These are phyloP conservation scores for Lentinula aciculospora DNA, from an alignment of 768 basidiomycete genomes.

Conservation along the genomic window DNA sequence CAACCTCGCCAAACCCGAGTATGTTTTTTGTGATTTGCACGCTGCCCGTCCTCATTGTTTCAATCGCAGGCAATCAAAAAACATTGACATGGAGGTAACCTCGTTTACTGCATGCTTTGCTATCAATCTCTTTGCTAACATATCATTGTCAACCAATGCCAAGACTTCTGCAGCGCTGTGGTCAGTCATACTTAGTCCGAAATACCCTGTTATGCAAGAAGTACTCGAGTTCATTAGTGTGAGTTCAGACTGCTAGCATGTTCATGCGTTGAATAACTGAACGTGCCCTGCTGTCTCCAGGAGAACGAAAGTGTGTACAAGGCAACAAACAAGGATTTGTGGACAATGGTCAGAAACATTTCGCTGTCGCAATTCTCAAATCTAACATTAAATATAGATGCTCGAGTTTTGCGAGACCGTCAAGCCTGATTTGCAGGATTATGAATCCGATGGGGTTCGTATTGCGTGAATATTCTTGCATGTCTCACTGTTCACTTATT, in stretches of 20 bases:
- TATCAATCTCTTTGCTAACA: not conserved
- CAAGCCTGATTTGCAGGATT: conserved; percentile 53
- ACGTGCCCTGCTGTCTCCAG: conserved; percentile 21
- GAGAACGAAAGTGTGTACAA: conserved; percentile 58
- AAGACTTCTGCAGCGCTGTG: conserved; percentile 72
- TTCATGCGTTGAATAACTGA: not conserved
- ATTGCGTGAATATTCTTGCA: not conserved
- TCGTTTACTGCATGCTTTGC: conserved; percentile 9
- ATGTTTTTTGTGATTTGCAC: conserved; percentile 23
- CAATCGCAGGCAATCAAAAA: conserved; percentile 52
- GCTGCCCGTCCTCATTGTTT: not conserved
- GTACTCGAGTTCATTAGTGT: conserved; percentile 66
- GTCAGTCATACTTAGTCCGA: conserved; percentile 66
- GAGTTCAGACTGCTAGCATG: conserved; percentile 13
- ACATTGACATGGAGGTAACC: conserved; percentile 75
- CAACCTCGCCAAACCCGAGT: conserved; percentile 65
- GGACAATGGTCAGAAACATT: conserved; percentile 62
- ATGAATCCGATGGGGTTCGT: conserved; percentile 72
- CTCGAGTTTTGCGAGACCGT: conserved; percentile 71
- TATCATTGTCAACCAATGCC: not conserved
- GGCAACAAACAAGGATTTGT: conserved; percentile 79
- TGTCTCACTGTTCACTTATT: conserved; percentile 3
- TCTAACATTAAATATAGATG: conserved; percentile 38
- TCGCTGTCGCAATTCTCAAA: not conserved
- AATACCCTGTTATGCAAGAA: conserved; percentile 61